Evolutionary conservation across 345 rosid genomes (phyloP), one percentile per base, ranked within the genome.

Genomic region (Stellera chamaejasme): DNA sequence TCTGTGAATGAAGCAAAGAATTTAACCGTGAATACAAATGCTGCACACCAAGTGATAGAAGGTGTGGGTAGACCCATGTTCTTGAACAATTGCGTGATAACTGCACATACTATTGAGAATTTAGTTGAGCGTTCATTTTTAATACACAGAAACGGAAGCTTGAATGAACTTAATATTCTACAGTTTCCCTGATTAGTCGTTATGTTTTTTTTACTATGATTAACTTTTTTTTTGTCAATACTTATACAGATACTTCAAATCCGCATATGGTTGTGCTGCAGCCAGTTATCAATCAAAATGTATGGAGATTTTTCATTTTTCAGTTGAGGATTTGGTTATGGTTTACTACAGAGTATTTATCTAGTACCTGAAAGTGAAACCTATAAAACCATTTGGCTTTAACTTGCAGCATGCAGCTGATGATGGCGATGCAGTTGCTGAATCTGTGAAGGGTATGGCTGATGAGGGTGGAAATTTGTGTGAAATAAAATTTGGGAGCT

Each of bases 401-500:
- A n/a, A 52, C 0, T 60, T 48, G 72, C 88, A 89, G 92, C 65
- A 61, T 44, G 49, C 49, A 61, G 58, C 45, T 47, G 60, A 27
- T 64, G 63, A 50, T 50, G 45, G 64, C 19, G 41, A 12, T 51
- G 64, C 61, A 54, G 65, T 25, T 11, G 46, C 36, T 59, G 58
- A 68, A 65, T 16, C 51, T 45, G 51, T 26, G 25, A 65, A 54
- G 68, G 71, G 58, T 41, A 48, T 13, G 27, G 54, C 59, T 59
- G 81, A 77, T 64, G 87, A 73, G 62, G 70, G 55, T 69, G 75
- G 55, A 60, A 79, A 70, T 65, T 65, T 59, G 50, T 93, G 99
- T 73, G 96, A 93, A 69, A 48, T 70, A 63, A 77, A 70, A 72
- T 88, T 77, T 74, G 96, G 98, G 58, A 84, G 96, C 76, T 93